Evolutionary conservation across 2,329 filamentous ascomycete genomes (phyloP), one percentile per base, ranked within the genome.

Genomic region (Alternaria ethzedia): DNA sequence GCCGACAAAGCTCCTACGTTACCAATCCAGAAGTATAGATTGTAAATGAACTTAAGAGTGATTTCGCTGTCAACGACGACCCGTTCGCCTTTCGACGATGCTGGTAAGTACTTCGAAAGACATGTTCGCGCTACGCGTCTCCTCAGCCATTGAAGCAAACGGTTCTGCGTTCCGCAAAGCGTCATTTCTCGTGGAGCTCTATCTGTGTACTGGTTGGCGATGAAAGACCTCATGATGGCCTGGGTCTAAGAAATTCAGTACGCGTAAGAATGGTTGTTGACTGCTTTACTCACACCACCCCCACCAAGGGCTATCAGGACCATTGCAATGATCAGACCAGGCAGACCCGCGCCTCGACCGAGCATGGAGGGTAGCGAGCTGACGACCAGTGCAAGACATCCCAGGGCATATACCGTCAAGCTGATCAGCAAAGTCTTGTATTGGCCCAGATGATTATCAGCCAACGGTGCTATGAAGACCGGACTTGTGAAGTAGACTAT

Each of bases 1-100:
- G 87, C 82, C 0, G 87, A 91, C 7, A 94, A 82, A 2, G 89
- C 87, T n/a, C 90, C 91, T 15, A 93, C 70, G 78, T 93, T 93
- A 75, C 73, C 74, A 11, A 77, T 49, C 80, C 80, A 82, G 59
- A 79, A 83, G 58, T 77, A 79, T 2, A 79, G 54, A 49, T 78
- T 80, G 69, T 79, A 82, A 13, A 82, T 79, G 63, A 77, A 81
- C 51, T 78, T 74, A 0, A 81, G 57, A 0, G 79, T 82, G 5
- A 79, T 67, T 6, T 74, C 63, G 15, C 75, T 70, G 47, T 79
- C 75, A 2, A 68, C 72, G n/a, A 81, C 57, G n/a, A 80, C 78
- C 41, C 56, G 59, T 55, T 80, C 74, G n/a, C 78, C 77, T 72
- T 44, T 74, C 70, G 5, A 71, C 21, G 54, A 25, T 6, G 28